Percentiles rank a stretch among this genome's conserved stretches.
phyloP scores from a whole-genome alignment of 305 asterid species.

The Coffea humblotiana region DNA sequence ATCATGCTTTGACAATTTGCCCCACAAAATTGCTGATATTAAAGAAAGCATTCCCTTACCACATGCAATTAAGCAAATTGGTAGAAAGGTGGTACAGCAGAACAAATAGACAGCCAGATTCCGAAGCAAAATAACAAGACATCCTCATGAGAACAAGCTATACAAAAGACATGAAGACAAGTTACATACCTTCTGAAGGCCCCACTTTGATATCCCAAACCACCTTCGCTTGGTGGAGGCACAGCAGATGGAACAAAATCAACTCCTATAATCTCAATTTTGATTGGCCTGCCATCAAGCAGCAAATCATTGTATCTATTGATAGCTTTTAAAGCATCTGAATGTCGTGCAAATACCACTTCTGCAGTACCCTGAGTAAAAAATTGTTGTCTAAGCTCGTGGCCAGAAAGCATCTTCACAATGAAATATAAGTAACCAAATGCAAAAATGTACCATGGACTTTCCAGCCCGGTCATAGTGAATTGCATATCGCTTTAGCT shows the following conservation, averaged over 20 bases:
- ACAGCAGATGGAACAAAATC: conserved; percentile 20
- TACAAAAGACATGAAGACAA: neutral
- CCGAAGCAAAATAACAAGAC: no score
- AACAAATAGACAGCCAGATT: conserved; percentile 5
- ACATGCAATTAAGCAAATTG: neutral
- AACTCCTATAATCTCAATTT: conserved; percentile 33
- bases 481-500: conserved; percentile 34
- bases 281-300: conserved; percentile 49
- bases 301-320: conserved; percentile 29
- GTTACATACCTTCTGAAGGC: conserved; percentile 18
- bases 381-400: conserved; percentile 1
- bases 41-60: neutral
- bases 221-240: conserved; percentile 25
- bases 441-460: conserved; percentile 37
- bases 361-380: conserved; percentile 51
- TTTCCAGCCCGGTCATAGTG: conserved; percentile 48
- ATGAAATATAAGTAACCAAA: neutral
- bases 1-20: neutral
- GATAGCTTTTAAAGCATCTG: conserved; percentile 51
- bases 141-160: neutral
- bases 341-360: conserved; percentile 36
- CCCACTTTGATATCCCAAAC: conserved; percentile 13
- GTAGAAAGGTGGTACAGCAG: neutral
- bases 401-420: conserved; percentile 4
- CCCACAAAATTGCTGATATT: neutral